Conservation (phyloP, 2,329 filamentous ascomycete species). For the Hypoxylon sp. region DNA sequence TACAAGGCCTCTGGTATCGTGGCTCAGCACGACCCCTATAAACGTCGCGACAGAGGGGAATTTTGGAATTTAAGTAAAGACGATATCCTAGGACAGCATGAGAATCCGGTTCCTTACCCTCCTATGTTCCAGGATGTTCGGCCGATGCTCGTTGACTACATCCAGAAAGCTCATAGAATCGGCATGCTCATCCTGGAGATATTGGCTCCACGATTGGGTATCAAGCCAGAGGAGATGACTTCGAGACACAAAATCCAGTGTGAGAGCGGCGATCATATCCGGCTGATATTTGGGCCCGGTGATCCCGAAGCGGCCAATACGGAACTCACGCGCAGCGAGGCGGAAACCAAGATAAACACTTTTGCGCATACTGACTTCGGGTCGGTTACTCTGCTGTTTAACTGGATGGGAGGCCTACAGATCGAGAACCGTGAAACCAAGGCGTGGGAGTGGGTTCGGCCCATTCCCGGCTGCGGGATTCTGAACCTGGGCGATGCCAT, state of each 20-base stretch:
- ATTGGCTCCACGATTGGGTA: background rate
- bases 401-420: background rate
- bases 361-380: background rate
- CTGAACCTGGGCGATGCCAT: conserved; percentile 1
- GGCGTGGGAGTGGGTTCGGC: background rate
- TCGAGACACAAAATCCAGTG: background rate
- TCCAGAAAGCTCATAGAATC: background rate
- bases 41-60: background rate
- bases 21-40: conserved; percentile 1
- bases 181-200: conserved; percentile 1
- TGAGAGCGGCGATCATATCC: background rate
- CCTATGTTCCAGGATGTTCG: background rate
- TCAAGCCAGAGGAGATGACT: background rate
- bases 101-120: background rate
- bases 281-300: background rate
- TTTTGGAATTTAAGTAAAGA: background rate
- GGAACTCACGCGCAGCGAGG: background rate
- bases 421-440: background rate
- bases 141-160: background rate
- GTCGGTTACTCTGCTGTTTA: background rate
- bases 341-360: background rate
- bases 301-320: background rate
- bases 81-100: background rate
- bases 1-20: background rate
- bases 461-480: background rate